Percentiles rank a stretch among this genome's conserved stretches.
phyloP scores from a whole-genome alignment of 2,329 filamentous ascomycete genomes.

The Paecilomyces variotii region DNA sequence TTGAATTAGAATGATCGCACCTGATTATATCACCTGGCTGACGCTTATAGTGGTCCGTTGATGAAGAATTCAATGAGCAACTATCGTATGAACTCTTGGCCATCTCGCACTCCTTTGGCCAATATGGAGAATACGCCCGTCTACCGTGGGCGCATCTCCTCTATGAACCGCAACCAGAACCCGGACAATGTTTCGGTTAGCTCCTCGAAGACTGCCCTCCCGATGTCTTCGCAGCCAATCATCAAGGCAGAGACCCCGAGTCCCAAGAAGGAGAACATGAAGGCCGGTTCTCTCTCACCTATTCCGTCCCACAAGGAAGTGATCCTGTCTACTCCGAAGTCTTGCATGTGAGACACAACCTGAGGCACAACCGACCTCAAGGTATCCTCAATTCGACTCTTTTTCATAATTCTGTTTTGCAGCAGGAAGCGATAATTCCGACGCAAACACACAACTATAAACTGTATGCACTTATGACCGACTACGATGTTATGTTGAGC shows the following conservation, averaged over 20 bases:
- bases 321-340: slow-evolving; percentile 26
- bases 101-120: slow-evolving; percentile 27
- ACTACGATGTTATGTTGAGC: not conserved
- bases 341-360: slow-evolving; percentile 14
- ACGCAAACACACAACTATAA: not conserved
- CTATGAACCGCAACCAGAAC: slow-evolving; percentile 15
- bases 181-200: slow-evolving; percentile 24
- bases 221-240: slow-evolving; percentile 20
- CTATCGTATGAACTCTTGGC: slow-evolving; percentile 29
- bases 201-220: slow-evolving; percentile 28
- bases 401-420: not conserved
- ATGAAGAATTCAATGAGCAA: slow-evolving; percentile 30
- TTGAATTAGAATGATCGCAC: slow-evolving; percentile 8
- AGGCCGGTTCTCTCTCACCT: slow-evolving; percentile 30
- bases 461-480: not conserved
- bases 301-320: slow-evolving; percentile 32
- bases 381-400: not conserved
- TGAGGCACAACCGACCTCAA: slow-evolving; percentile 4
- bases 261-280: slow-evolving; percentile 32
- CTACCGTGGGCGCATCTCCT: slow-evolving; percentile 21
- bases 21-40: not conserved
- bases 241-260: slow-evolving; percentile 30
- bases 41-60: slow-evolving; percentile 25
- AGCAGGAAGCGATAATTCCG: not conserved
- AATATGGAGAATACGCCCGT: slow-evolving; percentile 33